These are phyloP conservation scores for Taphrina pruni DNA, from an alignment of 1,139 yeast species.

Conservation along the genomic window DNA sequence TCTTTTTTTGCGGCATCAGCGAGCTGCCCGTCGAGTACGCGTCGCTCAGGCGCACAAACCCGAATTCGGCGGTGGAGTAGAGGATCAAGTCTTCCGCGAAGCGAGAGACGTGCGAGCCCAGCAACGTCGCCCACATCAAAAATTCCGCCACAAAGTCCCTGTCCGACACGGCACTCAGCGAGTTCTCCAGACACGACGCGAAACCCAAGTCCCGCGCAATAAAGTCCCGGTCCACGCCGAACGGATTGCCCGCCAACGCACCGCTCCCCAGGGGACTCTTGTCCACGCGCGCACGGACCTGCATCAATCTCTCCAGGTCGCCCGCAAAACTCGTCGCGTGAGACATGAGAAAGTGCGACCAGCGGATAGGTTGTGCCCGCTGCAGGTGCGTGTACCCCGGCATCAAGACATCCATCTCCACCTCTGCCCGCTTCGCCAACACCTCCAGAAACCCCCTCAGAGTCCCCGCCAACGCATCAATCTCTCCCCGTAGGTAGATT, in stretches of 20 bases:
- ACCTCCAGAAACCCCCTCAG: slow-evolving; percentile 59
- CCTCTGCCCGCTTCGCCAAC: slow-evolving; percentile 74
- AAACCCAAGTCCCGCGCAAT: slow-evolving; percentile 81
- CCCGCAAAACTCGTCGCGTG: slow-evolving; percentile 93
- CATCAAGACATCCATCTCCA: slow-evolving; percentile 89
- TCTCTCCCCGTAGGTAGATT: slow-evolving; percentile 81
- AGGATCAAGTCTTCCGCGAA: slow-evolving; percentile 93
- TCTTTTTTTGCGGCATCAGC: slow-evolving; percentile 98
- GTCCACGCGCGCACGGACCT: slow-evolving; percentile 81
- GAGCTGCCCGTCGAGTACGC: slow-evolving; percentile 99
- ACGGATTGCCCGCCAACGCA: slow-evolving; percentile 98
- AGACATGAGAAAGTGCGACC: slow-evolving; percentile 96
- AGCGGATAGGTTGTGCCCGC: slow-evolving; percentile 98
- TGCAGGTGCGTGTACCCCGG: slow-evolving; percentile 99
- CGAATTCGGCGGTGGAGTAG: slow-evolving; percentile 96
- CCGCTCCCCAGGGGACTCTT: slow-evolving; percentile 94
- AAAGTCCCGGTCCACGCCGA: slow-evolving; percentile 92
- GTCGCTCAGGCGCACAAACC: slow-evolving; percentile 88
- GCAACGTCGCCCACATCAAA: slow-evolving; percentile 95
- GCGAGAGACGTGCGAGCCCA: slow-evolving; percentile 93
- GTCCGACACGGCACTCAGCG: slow-evolving; percentile 92
- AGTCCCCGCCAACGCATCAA: slow-evolving; percentile 64
- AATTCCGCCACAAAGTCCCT: slow-evolving; percentile 97
- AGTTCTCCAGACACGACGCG: slow-evolving; percentile 86
- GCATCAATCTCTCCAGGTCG: slow-evolving; percentile 82